Conservation (phyloP, 257 asterid genomes). For the Anisodus tanguticus region DNA sequence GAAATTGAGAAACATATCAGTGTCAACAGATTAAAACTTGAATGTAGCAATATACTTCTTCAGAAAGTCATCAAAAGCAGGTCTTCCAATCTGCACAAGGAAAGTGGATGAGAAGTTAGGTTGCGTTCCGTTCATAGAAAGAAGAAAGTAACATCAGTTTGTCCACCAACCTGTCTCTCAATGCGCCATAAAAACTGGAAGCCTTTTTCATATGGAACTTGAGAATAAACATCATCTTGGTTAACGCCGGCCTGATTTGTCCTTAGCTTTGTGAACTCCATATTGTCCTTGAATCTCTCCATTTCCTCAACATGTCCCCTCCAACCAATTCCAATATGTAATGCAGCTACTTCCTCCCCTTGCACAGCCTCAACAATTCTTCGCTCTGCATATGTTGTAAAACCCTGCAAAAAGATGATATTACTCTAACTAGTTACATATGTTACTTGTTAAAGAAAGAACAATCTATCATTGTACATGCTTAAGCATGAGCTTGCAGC, state of each 20-base stretch:
- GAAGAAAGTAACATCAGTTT: not conserved
- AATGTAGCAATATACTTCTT: constrained; percentile 78
- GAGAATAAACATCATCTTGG: constrained; percentile 83
- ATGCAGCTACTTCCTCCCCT: constrained; percentile 76
- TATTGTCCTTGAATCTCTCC: constrained; percentile 84
- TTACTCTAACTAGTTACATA: not conserved
- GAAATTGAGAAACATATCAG: constrained; percentile 85
- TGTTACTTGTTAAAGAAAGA: not conserved
- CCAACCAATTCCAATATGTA: constrained; percentile 90
- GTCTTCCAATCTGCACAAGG: constrained; percentile 73
- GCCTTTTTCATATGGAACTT: constrained; percentile 92
- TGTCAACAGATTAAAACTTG: constrained; percentile 92
- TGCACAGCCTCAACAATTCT: constrained; percentile 93
- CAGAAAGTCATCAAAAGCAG: constrained; percentile 87
- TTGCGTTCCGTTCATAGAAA: not conserved
- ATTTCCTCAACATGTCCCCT: constrained; percentile 68
- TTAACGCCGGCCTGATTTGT: constrained; percentile 89
- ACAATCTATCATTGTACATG: not conserved
- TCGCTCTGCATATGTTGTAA: constrained; percentile 90
- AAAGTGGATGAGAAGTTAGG: constrained; percentile 3
- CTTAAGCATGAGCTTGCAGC: not conserved
- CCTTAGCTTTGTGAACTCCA: constrained; percentile 87
- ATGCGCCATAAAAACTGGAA: constrained; percentile 93
- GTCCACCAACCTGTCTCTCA: constrained; percentile 73
- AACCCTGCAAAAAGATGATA: constrained; percentile 62